phyloP scores from a whole-genome alignment of 148 eudicot species.

The Spergularia bocconei region DNA sequence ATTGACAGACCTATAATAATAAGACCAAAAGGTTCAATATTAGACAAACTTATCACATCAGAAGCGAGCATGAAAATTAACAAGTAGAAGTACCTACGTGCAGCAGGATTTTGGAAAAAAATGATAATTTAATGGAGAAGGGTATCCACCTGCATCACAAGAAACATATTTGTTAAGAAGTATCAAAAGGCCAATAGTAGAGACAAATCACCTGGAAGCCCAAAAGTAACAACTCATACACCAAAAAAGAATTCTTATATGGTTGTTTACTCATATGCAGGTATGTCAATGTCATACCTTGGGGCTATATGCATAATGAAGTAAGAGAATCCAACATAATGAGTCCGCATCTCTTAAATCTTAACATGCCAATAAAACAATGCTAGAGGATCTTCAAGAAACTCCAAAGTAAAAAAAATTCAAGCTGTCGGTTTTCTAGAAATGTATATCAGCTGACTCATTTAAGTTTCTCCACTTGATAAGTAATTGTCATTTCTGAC shows the following conservation, averaged over 20 bases:
- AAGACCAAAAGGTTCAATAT: constrained; percentile 9
- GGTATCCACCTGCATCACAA: constrained; percentile 81
- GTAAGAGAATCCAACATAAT: not conserved
- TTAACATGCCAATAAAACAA: not conserved
- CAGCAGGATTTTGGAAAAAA: constrained; percentile 99
- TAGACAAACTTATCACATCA: constrained; percentile 11
- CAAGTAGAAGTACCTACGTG: constrained; percentile 83
- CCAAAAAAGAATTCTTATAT: too few relatives aligned
- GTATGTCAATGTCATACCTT: too few relatives aligned
- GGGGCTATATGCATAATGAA: not conserved
- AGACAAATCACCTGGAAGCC: not conserved
- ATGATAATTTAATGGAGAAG: constrained; percentile 93
- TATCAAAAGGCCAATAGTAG: not conserved
- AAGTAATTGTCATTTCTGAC: too few relatives aligned
- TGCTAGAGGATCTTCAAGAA: not conserved
- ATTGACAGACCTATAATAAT: constrained; percentile 75
- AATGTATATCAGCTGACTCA: not conserved
- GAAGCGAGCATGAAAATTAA: constrained; percentile 12
- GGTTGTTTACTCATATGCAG: too few relatives aligned
- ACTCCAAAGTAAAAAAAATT: not conserved
- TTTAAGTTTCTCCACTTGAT: not conserved
- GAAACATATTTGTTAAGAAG: constrained; percentile 11
- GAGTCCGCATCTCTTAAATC: not conserved
- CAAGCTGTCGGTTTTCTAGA: too few relatives aligned
- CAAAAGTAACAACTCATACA: too few relatives aligned